Conservation (phyloP, 352 stramenopile genomes). For the Aphanomyces astaci region DNA sequence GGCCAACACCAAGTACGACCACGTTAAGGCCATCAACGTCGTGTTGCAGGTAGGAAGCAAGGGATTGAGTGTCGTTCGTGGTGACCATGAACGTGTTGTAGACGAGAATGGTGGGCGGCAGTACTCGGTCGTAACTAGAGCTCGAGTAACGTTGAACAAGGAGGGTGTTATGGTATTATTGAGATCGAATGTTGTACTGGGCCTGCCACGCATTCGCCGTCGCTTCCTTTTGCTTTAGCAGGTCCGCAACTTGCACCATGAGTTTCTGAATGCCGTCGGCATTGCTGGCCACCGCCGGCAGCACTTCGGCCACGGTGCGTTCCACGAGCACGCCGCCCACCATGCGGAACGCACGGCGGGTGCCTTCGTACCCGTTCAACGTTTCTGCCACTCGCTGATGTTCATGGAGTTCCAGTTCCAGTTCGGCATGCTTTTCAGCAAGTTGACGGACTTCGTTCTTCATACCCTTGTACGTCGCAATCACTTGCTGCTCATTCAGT, state of each 20-base stretch:
- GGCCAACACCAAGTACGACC: conserved; percentile 60
- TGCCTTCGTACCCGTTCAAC: conserved; percentile 53
- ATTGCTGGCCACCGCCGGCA: conserved; percentile 85
- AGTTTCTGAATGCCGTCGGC: conserved; percentile 73
- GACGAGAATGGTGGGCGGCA: too few relatives aligned
- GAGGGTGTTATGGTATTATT: too few relatives aligned
- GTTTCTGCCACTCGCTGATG: conserved; percentile 80
- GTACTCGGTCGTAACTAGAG: too few relatives aligned
- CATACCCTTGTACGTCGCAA: conserved; percentile 83
- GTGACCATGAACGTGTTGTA: not conserved
- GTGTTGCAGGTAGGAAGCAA: conserved; percentile 45
- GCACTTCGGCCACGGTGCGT: conserved; percentile 92
- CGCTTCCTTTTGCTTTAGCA: conserved; percentile 79
- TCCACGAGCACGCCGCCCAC: conserved; percentile 95
- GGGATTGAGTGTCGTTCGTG: not conserved
- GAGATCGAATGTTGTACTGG: conserved; percentile 22
- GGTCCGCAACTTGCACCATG: conserved; percentile 61
- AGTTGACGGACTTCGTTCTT: conserved; percentile 73
- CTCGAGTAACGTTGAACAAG: too few relatives aligned
- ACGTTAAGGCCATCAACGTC: conserved; percentile 75
- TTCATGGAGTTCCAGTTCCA: conserved; percentile 77
- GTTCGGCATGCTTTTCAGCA: conserved; percentile 75
- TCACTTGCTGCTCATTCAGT: conserved; percentile 80
- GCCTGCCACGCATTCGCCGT: conserved; percentile 70
- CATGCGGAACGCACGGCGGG: conserved; percentile 91